Evolutionary conservation across 257 asterid genomes (phyloP).

Genomic region (Solanum chiquidenum): DNA sequence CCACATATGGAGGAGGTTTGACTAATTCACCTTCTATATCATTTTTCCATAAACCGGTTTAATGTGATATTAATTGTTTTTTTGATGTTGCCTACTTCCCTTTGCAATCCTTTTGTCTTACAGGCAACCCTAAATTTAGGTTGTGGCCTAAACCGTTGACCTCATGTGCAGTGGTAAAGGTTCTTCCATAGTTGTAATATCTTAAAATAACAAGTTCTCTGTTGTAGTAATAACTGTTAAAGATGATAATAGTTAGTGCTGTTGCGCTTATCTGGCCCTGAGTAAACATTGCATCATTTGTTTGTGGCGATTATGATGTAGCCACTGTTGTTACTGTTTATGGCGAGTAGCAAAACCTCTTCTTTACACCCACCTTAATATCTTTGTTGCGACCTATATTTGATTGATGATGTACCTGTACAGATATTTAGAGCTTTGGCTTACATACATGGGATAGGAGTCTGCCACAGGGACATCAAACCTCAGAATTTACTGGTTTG

Average conservation of each 20-base stretch:
- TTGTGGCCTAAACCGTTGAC: neutral
- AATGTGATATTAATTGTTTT: neutral
- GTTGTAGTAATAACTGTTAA: neutral
- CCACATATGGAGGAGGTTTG: neutral
- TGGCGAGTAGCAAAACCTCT: neutral
- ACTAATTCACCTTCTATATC: neutral
- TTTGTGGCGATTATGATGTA: neutral
- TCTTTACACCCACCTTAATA: neutral
- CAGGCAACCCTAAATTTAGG: neutral
- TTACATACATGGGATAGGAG: constrained; percentile 51
- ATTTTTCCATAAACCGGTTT: neutral
- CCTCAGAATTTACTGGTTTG: constrained; percentile 64
- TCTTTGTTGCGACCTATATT: neutral
- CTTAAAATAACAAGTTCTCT: neutral
- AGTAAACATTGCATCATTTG: neutral
- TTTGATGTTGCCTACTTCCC: neutral
- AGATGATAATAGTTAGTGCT: neutral
- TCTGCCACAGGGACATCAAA: constrained; percentile 60
- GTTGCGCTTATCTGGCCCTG: neutral
- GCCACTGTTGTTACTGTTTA: neutral
- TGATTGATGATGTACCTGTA: neutral
- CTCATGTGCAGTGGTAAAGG: neutral
- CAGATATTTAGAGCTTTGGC: constrained; percentile 61
- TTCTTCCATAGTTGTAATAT: neutral
- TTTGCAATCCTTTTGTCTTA: neutral